Base-by-base conservation (phyloP, 2,329 filamentous ascomycete genomes). In the Colletotrichum godetiae region DNA sequence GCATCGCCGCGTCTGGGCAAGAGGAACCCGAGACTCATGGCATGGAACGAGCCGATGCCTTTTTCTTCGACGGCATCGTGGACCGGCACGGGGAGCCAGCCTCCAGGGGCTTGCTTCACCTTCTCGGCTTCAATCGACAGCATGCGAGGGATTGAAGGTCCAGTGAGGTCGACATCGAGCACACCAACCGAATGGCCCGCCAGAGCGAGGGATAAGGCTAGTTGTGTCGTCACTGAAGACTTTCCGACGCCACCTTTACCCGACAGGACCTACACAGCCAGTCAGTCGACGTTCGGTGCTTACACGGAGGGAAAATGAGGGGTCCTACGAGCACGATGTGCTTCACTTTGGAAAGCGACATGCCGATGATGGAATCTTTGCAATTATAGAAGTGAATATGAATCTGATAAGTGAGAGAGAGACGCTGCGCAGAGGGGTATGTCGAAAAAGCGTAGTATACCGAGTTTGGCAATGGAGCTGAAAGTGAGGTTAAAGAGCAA, bases 171-270 rank as follows among this genome's bases (percentile, higher is more conserved):
- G 80, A 98, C 92, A 82, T 99, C 97, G 77, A 99, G 93, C 33
- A 99, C 95, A 66, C 97, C 97, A 56, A 98, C 96, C 0, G 94
- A 95, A 81, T 96, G 90, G 71, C 96, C 96, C 75, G 94, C 91
- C 1, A 97, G 89, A 2, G 95, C 92, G 37, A 99, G 91, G 0
- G 95, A 95, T 49, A 99, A 90, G 10, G 97, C 97, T 19, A 99
- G 92, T 82, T 99, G 97, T 1, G 96, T 97, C 0, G 97, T 98
- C n/a, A 98, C 92, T 65, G 95, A 98, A 56, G 96, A 98, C 87
- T 99, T 99, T 72, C 97, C 97, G 24, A 99, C 97, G 78, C 97
- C 97, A 80, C 97, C 97, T 89, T 99, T 99, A 78, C 97, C 97
- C 13, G 97, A 98, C 60, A 99, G 92, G 75, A 96, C 89, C 89